Conservation (phyloP, 2,329 filamentous ascomycete species). For the Claviceps sp. region DNA sequence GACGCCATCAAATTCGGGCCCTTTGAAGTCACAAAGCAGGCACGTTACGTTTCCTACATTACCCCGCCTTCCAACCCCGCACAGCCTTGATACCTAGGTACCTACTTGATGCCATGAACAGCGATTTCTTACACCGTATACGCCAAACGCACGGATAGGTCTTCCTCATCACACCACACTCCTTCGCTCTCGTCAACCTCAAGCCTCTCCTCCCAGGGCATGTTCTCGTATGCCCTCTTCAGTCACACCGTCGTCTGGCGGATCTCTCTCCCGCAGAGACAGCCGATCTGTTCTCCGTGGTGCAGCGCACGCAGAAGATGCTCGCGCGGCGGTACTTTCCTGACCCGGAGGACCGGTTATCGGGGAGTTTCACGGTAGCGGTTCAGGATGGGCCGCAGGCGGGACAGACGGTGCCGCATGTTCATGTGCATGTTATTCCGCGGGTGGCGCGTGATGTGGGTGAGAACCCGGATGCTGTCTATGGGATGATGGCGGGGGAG, state of each 20-base stretch:
- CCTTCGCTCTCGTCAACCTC: conserved; percentile 86
- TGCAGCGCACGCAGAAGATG: conserved; percentile 70
- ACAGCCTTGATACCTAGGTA: too few species aligned
- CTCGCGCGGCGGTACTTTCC: conserved; percentile 46
- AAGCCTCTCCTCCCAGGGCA: conserved; percentile 90
- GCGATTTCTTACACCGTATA: too few species aligned
- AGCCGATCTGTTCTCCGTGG: conserved; percentile 71
- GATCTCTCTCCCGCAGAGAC: conserved; percentile 62
- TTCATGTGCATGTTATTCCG: conserved; percentile 88
- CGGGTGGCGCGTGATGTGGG: conserved; percentile 41
- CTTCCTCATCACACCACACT: conserved; percentile 68
- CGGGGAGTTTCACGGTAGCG: conserved; percentile 77
- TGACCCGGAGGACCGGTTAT: conserved; percentile 25
- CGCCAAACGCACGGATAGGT: conserved; percentile 40
- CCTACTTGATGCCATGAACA: too few species aligned
- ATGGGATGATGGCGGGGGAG: conserved; percentile 70
- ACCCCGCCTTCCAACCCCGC: too few species aligned
- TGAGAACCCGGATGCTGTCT: conserved; percentile 52
- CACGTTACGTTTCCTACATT: conserved; percentile 15
- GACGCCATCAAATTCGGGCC: conserved; percentile 53
- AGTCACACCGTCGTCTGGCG: conserved; percentile 55
- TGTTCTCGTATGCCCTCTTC: conserved; percentile 73
- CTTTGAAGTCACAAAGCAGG: conserved; percentile 64
- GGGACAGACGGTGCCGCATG: conserved; percentile 86
- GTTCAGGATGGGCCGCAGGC: conserved; percentile 87